Conservation (phyloP, 2,329 filamentous ascomycete genomes). For the Whalleya microplaca region DNA sequence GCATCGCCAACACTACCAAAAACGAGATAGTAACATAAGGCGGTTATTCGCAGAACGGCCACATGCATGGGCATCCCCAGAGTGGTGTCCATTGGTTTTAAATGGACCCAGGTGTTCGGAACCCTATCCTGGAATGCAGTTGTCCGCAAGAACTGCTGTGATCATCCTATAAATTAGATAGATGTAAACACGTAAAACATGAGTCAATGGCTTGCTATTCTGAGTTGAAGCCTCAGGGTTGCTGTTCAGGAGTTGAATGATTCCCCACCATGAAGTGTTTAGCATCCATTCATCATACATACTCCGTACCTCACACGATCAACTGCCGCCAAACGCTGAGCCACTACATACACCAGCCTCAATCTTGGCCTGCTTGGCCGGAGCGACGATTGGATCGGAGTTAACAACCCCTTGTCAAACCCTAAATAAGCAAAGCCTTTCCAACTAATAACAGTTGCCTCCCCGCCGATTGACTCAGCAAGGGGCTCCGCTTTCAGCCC, state of each 20-base stretch:
- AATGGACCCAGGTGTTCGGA: background rate
- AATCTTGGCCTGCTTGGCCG: too few relatives aligned
- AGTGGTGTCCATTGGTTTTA: conserved; percentile 7
- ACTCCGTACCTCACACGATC: too few relatives aligned
- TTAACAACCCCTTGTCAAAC: background rate
- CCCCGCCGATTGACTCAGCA: conserved; percentile 39
- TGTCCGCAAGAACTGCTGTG: background rate
- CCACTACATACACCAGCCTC: conserved; percentile 4
- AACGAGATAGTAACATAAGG: conserved; percentile 20
- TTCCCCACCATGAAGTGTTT: too few relatives aligned
- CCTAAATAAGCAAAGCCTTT: background rate
- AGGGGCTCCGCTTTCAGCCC: conserved; percentile 33
- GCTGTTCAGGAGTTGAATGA: too few relatives aligned
- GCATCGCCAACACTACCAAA: conserved; percentile 26
- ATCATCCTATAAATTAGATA: background rate
- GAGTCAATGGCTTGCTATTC: too few relatives aligned
- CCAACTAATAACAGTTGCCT: conserved; percentile 6
- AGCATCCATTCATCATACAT: too few relatives aligned
- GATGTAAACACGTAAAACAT: too few relatives aligned
- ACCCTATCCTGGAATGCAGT: background rate
- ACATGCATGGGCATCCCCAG: conserved; percentile 14
- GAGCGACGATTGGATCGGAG: background rate
- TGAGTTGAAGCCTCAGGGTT: too few relatives aligned
- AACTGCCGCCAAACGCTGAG: background rate
- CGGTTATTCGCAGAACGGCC: conserved; percentile 13